Evolutionary conservation across 352 stramenopile genomes (phyloP).

Genomic region (Globisporangium abappressorium): DNA sequence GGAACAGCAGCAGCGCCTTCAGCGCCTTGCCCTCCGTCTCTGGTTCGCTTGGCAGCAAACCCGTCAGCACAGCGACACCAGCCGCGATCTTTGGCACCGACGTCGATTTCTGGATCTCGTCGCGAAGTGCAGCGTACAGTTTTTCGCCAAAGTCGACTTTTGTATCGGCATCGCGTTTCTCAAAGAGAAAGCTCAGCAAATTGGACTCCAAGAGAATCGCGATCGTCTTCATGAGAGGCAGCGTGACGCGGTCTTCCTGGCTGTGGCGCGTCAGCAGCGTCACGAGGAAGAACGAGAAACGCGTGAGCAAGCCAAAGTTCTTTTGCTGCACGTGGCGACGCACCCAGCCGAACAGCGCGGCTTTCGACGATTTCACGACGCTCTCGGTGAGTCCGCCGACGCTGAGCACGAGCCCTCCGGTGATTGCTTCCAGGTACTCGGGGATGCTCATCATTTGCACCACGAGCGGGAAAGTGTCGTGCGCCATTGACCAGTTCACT

Average conservation of each 20-base stretch:
- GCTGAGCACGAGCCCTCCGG: conserved; percentile 91
- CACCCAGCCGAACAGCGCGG: conserved; percentile 61
- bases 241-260: conserved; percentile 76
- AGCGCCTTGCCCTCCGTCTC: conserved; percentile 54
- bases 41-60: conserved; percentile 60
- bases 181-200: conserved; percentile 57
- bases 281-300: conserved; percentile 71
- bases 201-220: conserved; percentile 68
- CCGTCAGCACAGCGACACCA: conserved; percentile 67
- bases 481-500: conserved; percentile 80
- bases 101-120: conserved; percentile 65
- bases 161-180: conserved; percentile 27
- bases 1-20: conserved; percentile 69
- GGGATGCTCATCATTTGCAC: conserved; percentile 84
- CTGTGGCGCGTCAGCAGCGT: conserved; percentile 55
- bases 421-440: conserved; percentile 79
- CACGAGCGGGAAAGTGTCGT: conserved; percentile 91
- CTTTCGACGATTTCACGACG: conserved; percentile 84
- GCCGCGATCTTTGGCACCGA: conserved; percentile 64
- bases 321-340: conserved; percentile 43
- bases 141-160: conserved; percentile 47
- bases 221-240: conserved; percentile 88
- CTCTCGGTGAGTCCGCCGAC: conserved; percentile 95
- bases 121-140: conserved; percentile 59
- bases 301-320: conserved; percentile 61